phyloP scores from a whole-genome alignment of 495 filamentous ascomycete genomes.

The Lasiosphaeriaceae sp. region DNA sequence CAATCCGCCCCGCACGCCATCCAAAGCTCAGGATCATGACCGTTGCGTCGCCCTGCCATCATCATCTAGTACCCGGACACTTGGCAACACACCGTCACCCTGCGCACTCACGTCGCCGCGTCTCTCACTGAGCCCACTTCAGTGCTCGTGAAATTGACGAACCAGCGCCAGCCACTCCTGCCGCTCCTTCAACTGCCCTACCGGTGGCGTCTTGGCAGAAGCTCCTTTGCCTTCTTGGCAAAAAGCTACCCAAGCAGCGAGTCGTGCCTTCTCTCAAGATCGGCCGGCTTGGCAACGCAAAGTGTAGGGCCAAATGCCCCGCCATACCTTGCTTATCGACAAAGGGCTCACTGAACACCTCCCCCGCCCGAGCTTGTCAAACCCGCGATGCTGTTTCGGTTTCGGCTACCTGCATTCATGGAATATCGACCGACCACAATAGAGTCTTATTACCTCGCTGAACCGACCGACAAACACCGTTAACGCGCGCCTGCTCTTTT shows the following conservation, averaged over 20 bases:
- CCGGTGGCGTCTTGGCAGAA: slow-evolving; percentile 5
- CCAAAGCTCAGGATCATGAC: too few species aligned
- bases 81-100: too few species aligned
- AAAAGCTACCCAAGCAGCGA: not conserved
- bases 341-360: slow-evolving; percentile 2
- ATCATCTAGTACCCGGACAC: too few species aligned
- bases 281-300: slow-evolving; percentile 4
- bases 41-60: too few species aligned
- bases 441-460: slow-evolving; percentile 10
- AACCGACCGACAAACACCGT: not conserved
- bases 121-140: too few species aligned
- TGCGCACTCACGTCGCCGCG: too few species aligned
- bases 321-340: too few species aligned
- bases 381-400: slow-evolving; percentile 22
- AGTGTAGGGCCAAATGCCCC: slow-evolving; percentile 5
- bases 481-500: too few species aligned
- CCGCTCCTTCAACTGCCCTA: not conserved
- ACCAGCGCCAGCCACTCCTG: too few species aligned
- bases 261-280: slow-evolving; percentile 12
- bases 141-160: too few species aligned
- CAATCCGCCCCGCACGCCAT: too few species aligned
- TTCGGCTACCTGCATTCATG: slow-evolving; percentile 12
- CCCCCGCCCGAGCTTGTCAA: not conserved
- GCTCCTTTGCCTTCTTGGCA: slow-evolving; percentile 9
- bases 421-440: slow-evolving; percentile 7